A percentile compares a stretch with the other conserved stretches of the same genome.
Conservation (phyloP, 2,329 filamentous ascomycete genomes). For the Aaosphaeria arxii region DNA sequence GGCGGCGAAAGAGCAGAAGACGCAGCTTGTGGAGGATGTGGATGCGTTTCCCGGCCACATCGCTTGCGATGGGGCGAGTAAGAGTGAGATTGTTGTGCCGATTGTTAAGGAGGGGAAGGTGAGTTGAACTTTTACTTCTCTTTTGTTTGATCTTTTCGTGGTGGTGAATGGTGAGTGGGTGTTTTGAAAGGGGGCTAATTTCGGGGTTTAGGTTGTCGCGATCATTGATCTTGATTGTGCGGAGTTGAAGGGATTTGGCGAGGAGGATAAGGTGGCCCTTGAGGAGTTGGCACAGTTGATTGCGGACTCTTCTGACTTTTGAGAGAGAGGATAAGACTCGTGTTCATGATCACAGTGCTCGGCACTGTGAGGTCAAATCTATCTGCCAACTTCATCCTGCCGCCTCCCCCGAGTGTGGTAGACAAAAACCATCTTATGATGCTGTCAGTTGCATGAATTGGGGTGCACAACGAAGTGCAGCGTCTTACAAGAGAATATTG, state of each 20-base stretch:
- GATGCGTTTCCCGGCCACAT: constrained; percentile 76
- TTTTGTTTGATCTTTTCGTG: not conserved
- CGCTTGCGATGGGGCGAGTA: constrained; percentile 72
- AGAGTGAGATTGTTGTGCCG: constrained; percentile 80
- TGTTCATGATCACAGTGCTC: no score
- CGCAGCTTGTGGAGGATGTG: constrained; percentile 67
- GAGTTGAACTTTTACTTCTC: constrained; percentile 10
- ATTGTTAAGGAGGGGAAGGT: constrained; percentile 55
- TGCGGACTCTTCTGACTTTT: constrained; percentile 34
- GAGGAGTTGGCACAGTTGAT: constrained; percentile 55
- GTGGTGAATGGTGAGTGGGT: not conserved
- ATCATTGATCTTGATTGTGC: constrained; percentile 82
- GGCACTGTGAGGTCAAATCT: no score
- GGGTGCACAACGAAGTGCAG: no score
- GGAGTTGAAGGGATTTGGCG: constrained; percentile 63
- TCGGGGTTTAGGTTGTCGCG: constrained; percentile 53
- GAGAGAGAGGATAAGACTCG: not conserved
- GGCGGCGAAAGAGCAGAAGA: constrained; percentile 59
- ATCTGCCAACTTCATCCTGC: no score
- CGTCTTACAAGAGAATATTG: no score
- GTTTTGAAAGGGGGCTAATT: not conserved
- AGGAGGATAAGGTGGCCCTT: constrained; percentile 62
- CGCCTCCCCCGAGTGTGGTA: no score
- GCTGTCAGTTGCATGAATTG: no score
- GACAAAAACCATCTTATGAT: no score